A percentile compares a stretch with the other conserved stretches of the same genome.
Conservation (phyloP, 768 basidiomycete genomes). For the Leucogyrophana mollusca region DNA sequence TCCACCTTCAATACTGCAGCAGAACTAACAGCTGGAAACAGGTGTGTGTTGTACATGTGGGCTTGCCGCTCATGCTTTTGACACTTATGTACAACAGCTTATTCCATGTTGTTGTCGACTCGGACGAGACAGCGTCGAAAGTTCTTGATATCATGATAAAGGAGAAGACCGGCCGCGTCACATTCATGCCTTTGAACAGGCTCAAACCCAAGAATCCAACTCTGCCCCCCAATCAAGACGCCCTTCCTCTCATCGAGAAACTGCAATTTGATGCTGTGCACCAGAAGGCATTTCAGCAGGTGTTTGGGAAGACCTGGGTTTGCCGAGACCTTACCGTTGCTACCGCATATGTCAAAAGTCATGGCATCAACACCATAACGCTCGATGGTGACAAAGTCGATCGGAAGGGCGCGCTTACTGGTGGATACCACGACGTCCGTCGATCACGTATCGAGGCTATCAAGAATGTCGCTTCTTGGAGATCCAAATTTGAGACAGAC, state of each 20-base stretch:
- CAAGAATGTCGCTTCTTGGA: conserved; percentile 74
- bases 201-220: conserved; percentile 73
- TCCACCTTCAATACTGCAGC: conserved; percentile 87
- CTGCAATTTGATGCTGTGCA: conserved; percentile 71
- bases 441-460: conserved; percentile 89
- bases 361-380: conserved; percentile 95
- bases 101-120: conserved; percentile 97
- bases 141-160: conserved; percentile 93
- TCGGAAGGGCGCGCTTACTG: conserved; percentile 92
- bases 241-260: conserved; percentile 80
- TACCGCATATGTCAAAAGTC: conserved; percentile 91
- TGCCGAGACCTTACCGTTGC: conserved; percentile 91
- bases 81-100: conserved; percentile 59
- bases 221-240: conserved; percentile 68
- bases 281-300: conserved; percentile 89
- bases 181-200: conserved; percentile 97
- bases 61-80: background rate
- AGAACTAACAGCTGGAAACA: conserved; percentile 94
- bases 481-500: conserved; percentile 66
- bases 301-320: conserved; percentile 96
- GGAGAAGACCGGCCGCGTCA: conserved; percentile 92
- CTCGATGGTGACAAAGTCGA: conserved; percentile 98
- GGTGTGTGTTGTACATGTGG: conserved; percentile 60
- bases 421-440: conserved; percentile 92
- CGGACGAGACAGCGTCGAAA: conserved; percentile 87